These are phyloP conservation scores for Phialemonium atrogriseum DNA, from an alignment of 2,329 filamentous ascomycete genomes.

Conservation along the genomic window DNA sequence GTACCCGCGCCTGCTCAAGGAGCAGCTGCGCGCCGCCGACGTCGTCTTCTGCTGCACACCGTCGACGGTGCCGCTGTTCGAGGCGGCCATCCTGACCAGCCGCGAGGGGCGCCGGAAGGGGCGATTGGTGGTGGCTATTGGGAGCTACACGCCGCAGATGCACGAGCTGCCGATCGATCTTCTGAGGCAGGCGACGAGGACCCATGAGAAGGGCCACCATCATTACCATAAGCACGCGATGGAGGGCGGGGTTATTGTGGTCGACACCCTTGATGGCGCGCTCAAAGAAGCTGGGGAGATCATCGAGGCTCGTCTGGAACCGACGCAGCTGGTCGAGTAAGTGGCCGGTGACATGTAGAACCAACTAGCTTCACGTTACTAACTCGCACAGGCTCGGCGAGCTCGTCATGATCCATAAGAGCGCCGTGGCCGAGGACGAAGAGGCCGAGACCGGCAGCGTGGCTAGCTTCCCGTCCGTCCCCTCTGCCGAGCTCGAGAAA, in stretches of 20 bases:
- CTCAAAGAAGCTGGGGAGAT: conserved; percentile 82
- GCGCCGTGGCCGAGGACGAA: conserved; percentile 23
- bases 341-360: conserved; percentile 15
- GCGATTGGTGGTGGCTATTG: conserved; percentile 63
- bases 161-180: conserved; percentile 74
- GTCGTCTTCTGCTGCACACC: conserved; percentile 88
- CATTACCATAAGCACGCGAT: conserved; percentile 61
- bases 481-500: conserved; percentile 26
- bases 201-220: conserved; percentile 33
- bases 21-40: conserved; percentile 64
- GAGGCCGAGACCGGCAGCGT: conserved; percentile 20
- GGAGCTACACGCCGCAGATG: conserved; percentile 65
- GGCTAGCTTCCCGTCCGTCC: conserved; percentile 15
- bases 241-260: conserved; percentile 59
- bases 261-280: conserved; percentile 71
- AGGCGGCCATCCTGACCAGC: conserved; percentile 61
- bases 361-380: not conserved
- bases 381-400: conserved; percentile 58
- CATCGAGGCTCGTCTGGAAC: conserved; percentile 64
- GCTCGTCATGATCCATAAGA: conserved; percentile 52
- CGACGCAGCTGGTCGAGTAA: conserved; percentile 72
- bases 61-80: conserved; percentile 65
- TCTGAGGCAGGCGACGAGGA: conserved; percentile 51
- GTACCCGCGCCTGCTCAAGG: conserved; percentile 56
- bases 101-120: conserved; percentile 62